These are phyloP conservation scores for Luffa aegyptiaca DNA, from an alignment of 306 rosid species.

Conservation along the genomic window DNA sequence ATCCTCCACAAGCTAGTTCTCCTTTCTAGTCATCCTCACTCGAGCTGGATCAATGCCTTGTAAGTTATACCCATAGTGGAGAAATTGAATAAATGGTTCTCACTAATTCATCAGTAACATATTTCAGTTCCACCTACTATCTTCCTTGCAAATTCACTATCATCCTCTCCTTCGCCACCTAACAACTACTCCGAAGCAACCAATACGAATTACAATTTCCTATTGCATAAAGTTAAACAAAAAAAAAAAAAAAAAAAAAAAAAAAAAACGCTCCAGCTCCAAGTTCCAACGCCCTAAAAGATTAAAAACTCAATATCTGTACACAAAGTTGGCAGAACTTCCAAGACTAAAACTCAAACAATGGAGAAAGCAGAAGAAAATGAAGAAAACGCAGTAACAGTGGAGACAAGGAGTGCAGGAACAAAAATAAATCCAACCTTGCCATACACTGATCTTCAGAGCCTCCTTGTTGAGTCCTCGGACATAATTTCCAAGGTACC, in stretches of 20 bases:
- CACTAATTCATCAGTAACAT: background rate
- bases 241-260: background rate
- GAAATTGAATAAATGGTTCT: background rate
- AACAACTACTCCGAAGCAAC: background rate
- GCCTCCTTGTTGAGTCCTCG: constrained; percentile 91
- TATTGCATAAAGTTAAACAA: background rate
- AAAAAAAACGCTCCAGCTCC: background rate
- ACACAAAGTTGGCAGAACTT: background rate
- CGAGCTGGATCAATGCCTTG: background rate
- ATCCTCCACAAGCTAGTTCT: background rate
- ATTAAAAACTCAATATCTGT: background rate
- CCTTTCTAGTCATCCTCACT: background rate
- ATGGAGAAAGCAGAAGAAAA: background rate
- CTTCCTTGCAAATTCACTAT: background rate
- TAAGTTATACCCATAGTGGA: background rate
- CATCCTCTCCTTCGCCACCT: background rate
- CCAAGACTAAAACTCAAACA: background rate
- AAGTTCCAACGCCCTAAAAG: background rate
- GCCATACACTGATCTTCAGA: constrained; percentile 96
- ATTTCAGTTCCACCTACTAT: background rate
- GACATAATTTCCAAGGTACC: constrained; percentile 95
- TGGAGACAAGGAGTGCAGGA: background rate
- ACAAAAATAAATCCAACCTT: constrained; percentile 31
- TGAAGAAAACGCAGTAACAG: background rate
- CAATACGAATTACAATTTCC: background rate